Evolutionary conservation across 2,329 filamentous ascomycete genomes (phyloP).

Genomic region (Alternaria atra): DNA sequence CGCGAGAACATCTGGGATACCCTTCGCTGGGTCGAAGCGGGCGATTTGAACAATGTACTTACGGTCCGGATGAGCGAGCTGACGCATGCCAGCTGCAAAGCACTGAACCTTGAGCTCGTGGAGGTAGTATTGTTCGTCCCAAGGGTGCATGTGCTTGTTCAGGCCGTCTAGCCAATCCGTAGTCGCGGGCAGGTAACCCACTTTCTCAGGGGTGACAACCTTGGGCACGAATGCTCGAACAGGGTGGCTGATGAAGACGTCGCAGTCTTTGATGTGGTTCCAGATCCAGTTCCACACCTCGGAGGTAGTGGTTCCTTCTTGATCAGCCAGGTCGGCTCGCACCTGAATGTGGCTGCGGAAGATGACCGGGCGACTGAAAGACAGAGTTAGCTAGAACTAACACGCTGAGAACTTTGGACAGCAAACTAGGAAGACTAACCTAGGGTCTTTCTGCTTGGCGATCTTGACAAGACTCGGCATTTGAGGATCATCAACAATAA

Average conservation of each 20-base stretch:
- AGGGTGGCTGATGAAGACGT: slow-evolving; percentile 84
- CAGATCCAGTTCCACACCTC: slow-evolving; percentile 81
- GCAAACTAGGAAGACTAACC: not conserved
- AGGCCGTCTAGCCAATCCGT: slow-evolving; percentile 86
- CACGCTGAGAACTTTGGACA: not conserved
- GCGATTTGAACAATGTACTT: slow-evolving; percentile 83
- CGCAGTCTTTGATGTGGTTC: slow-evolving; percentile 73
- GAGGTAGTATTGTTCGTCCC: slow-evolving; percentile 77
- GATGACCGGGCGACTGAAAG: slow-evolving; percentile 71
- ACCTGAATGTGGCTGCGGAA: slow-evolving; percentile 88
- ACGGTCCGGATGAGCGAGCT: slow-evolving; percentile 66
- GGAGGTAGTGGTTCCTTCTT: slow-evolving; percentile 70
- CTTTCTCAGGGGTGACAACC: slow-evolving; percentile 70
- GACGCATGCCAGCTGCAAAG: slow-evolving; percentile 66
- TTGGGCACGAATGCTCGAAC: slow-evolving; percentile 78
- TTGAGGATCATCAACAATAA: slow-evolving; percentile 84
- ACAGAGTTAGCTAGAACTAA: not conserved
- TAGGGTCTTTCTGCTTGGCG: slow-evolving; percentile 73
- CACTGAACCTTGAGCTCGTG: slow-evolving; percentile 75
- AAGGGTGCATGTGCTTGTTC: slow-evolving; percentile 76
- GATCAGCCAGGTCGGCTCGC: slow-evolving; percentile 73
- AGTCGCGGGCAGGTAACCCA: slow-evolving; percentile 80
- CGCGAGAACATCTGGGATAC: slow-evolving; percentile 79
- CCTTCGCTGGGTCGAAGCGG: slow-evolving; percentile 84
- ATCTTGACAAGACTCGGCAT: slow-evolving; percentile 82